Conservation (phyloP, 805 yeast genomes). For the Torulaspora indica region DNA sequence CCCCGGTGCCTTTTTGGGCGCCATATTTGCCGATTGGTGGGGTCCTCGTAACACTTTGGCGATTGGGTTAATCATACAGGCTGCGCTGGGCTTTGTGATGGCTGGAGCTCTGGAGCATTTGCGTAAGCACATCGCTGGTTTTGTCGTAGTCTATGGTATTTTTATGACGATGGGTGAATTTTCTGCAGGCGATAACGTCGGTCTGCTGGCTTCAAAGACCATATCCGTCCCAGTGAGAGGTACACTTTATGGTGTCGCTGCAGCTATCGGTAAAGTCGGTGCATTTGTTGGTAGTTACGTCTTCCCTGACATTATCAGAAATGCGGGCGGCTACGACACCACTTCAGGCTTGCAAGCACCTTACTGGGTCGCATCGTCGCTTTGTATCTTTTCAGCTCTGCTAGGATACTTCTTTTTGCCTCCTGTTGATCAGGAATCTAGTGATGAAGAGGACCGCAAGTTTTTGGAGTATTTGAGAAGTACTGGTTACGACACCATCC, state of each 20-base stretch:
- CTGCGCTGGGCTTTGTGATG: slow-evolving; percentile 76
- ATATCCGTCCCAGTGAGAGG: slow-evolving; percentile 86
- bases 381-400: slow-evolving; percentile 67
- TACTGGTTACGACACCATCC: slow-evolving; percentile 65
- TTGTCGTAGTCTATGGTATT: slow-evolving; percentile 83
- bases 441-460: slow-evolving; percentile 67
- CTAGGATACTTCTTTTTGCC: slow-evolving; percentile 72
- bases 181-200: slow-evolving; percentile 92
- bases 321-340: slow-evolving; percentile 50
- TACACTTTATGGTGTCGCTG: slow-evolving; percentile 83
- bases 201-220: slow-evolving; percentile 81
- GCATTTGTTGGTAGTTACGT: slow-evolving; percentile 88
- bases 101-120: slow-evolving; percentile 61
- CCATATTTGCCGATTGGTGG: slow-evolving; percentile 72
- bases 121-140: slow-evolving; percentile 61
- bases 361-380: slow-evolving; percentile 73
- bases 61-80: slow-evolving; percentile 67
- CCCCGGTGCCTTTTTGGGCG: slow-evolving; percentile 89
- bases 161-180: slow-evolving; percentile 86
- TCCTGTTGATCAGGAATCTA: slow-evolving; percentile 75
- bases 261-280: slow-evolving; percentile 88
- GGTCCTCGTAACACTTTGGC: slow-evolving; percentile 85
- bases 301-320: slow-evolving; percentile 71
- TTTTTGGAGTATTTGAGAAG: slow-evolving; percentile 62
- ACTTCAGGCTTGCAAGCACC: slow-evolving; percentile 65